Evolutionary conservation across 2,329 filamentous ascomycete genomes (phyloP).

Genomic region (Ophiostoma triangulosporum): DNA sequence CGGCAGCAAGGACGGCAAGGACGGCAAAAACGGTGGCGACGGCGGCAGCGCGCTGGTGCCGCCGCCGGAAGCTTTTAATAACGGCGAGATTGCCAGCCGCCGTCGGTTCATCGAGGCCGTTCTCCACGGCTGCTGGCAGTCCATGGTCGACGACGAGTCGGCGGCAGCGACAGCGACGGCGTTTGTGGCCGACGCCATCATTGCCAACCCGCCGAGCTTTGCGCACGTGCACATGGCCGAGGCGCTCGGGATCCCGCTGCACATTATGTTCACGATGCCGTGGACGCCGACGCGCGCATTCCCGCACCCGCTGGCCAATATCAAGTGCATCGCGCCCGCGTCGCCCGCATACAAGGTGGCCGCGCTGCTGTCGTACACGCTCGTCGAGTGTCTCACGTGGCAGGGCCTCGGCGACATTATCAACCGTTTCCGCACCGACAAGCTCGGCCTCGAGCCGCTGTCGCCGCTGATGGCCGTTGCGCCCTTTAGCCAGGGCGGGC

Average conservation of each 20-base stretch:
- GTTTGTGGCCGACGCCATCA: conserved; percentile 55
- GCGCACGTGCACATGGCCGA: conserved; percentile 53
- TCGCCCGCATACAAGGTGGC: background rate
- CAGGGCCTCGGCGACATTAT: conserved; percentile 71
- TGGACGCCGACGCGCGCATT: conserved; percentile 51
- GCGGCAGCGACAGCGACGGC: background rate
- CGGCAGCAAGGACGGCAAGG: conserved; percentile 19
- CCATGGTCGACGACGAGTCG: conserved; percentile 19
- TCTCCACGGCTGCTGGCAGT: conserved; percentile 74
- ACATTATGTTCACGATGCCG: conserved; percentile 57
- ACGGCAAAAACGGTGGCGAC: background rate
- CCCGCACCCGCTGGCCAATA: conserved; percentile 63
- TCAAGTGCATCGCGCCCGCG: conserved; percentile 26
- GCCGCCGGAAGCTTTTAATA: conserved; percentile 60
- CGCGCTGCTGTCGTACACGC: conserved; percentile 45
- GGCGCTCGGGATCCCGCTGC: conserved; percentile 49
- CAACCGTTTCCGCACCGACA: conserved; percentile 49
- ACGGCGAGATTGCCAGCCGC: conserved; percentile 62
- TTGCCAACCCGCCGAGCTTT: conserved; percentile 53
- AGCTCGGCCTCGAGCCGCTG: conserved; percentile 19
- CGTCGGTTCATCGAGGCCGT: conserved; percentile 66
- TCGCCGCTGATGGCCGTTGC: conserved; percentile 46
- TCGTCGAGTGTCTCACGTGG: conserved; percentile 81
- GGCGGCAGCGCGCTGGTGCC: conserved; percentile 57
- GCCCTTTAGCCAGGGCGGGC: conserved; percentile 39